These are phyloP conservation scores for Ajuga reptans DNA, from an alignment of 305 asterid genomes.

Conservation along the genomic window DNA sequence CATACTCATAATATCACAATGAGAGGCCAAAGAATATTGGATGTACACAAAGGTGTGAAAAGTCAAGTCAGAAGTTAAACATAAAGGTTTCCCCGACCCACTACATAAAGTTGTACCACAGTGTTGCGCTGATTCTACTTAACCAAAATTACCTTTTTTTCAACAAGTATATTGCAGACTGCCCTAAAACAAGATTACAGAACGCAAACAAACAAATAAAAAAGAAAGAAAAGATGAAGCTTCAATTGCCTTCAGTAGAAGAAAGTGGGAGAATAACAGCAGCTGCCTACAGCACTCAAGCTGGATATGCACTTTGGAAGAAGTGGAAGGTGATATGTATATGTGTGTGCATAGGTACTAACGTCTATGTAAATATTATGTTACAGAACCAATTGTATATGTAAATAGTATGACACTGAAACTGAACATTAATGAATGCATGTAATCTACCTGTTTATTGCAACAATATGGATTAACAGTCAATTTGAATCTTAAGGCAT, in stretches of 20 bases:
- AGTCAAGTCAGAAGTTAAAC: background rate
- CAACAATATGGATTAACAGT: conserved; percentile 5
- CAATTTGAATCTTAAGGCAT: background rate
- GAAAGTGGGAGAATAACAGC: background rate
- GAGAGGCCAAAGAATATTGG: background rate
- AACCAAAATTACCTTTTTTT: background rate
- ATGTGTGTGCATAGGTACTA: background rate
- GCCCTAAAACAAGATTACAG: background rate
- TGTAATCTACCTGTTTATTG: background rate
- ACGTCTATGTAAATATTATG: background rate
- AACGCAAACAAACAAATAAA: background rate
- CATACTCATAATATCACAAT: conserved; percentile 3
- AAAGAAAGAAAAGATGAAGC: background rate
- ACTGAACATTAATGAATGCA: background rate
- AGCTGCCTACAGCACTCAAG: background rate
- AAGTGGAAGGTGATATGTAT: background rate
- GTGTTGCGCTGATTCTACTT: background rate
- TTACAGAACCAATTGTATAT: background rate
- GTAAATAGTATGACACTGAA: background rate
- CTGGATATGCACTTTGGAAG: background rate
- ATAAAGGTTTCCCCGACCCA: background rate
- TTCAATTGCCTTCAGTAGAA: background rate
- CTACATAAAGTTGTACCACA: background rate
- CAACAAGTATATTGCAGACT: background rate
- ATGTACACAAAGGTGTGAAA: background rate